Conservation (phyloP, 371 early-diverging fungal genomes). For the Mucor racemosus region DNA sequence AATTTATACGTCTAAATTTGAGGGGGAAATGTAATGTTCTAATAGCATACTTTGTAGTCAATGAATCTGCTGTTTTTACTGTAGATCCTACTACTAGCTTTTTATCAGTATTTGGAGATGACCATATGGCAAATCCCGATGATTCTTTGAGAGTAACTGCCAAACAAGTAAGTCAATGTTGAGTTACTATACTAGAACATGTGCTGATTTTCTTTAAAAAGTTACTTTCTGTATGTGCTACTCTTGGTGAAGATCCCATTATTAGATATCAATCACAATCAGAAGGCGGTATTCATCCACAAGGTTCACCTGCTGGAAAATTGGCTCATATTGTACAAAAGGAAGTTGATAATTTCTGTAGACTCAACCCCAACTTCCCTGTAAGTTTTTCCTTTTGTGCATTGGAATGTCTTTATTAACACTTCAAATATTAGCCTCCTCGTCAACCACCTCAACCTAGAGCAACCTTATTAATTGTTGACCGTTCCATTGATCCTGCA, state of each 20-base stretch:
- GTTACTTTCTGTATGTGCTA: constrained; percentile 75
- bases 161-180: constrained; percentile 58
- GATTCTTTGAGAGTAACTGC: constrained; percentile 70
- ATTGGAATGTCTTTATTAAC: background rate
- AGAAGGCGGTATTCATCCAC: constrained; percentile 63
- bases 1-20: background rate
- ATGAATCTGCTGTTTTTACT: constrained; percentile 83
- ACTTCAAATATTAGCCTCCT: constrained; percentile 36
- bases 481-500: constrained; percentile 84
- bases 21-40: background rate
- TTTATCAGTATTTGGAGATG: constrained; percentile 61
- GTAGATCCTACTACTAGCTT: constrained; percentile 74
- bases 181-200: background rate
- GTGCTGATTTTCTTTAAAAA: constrained; percentile 22
- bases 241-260: constrained; percentile 85
- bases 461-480: constrained; percentile 84
- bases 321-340: constrained; percentile 72
- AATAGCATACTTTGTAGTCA: constrained; percentile 44
- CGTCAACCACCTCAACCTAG: constrained; percentile 61
- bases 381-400: constrained; percentile 36
- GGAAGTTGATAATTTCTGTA: constrained; percentile 70
- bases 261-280: constrained; percentile 82
- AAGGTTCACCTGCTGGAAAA: constrained; percentile 53
- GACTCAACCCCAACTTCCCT: constrained; percentile 62
- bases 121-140: constrained; percentile 47